A percentile compares a stretch with the other conserved stretches of the same genome.
Conservation (phyloP, 257 asterid species). For the Schizonepeta tenuifolia region DNA sequence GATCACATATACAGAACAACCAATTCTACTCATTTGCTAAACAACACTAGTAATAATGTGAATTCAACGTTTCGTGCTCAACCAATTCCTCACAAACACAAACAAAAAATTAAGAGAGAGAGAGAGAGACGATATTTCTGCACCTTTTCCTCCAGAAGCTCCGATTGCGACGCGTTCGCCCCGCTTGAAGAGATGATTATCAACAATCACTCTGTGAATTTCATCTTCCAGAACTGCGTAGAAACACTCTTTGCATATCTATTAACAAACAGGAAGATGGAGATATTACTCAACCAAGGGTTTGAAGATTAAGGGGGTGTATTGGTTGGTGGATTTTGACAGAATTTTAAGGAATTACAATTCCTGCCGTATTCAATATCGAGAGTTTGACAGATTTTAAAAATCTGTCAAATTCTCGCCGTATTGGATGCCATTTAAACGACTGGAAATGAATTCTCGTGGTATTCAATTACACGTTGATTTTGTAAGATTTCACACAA, state of each 20-base stretch:
- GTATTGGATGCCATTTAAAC: too few species aligned
- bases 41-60: not conserved
- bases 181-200: slow-evolving; percentile 76
- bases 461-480: too few species aligned
- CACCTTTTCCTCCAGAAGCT: slow-evolving; percentile 99
- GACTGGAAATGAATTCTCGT: too few species aligned
- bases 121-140: not conserved
- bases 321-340: too few species aligned
- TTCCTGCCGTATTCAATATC: too few species aligned
- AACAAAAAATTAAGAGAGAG: not conserved
- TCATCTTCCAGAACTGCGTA: slow-evolving; percentile 84
- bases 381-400: too few species aligned
- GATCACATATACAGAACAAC: not conserved
- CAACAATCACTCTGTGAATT: slow-evolving; percentile 78
- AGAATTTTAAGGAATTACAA: too few species aligned
- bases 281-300: not conserved
- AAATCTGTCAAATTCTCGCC: too few species aligned
- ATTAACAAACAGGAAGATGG: not conserved
- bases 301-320: not conserved
- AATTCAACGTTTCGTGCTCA: not conserved
- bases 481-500: too few species aligned
- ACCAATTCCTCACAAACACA: not conserved
- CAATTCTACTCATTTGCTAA: slow-evolving; percentile 17
- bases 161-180: slow-evolving; percentile 97
- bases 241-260: slow-evolving; percentile 97